Evolutionary conservation across 2,329 filamentous ascomycete species (phyloP).

Genomic region (Ophiostoma ulmi): DNA sequence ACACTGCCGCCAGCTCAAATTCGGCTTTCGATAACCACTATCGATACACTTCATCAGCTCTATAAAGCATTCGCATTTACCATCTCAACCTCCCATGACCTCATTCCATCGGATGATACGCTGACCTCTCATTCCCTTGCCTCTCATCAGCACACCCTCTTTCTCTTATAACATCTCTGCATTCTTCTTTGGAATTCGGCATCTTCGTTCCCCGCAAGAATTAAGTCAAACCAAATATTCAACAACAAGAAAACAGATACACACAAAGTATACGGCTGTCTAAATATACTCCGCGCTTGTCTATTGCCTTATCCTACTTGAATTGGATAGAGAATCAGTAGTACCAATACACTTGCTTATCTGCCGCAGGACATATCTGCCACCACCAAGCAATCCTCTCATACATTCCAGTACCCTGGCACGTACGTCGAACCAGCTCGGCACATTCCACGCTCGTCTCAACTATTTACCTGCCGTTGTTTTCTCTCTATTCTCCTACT

Average conservation of each 20-base stretch:
- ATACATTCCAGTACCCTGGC: conserved; percentile 20
- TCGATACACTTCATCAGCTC: neutral
- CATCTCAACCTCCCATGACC: neutral
- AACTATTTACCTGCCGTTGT: neutral
- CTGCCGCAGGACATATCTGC: neutral
- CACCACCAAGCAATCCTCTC: conserved; percentile 16
- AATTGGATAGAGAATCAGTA: neutral
- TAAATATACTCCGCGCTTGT: neutral
- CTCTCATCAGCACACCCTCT: conserved; percentile 5
- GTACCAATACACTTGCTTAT: neutral
- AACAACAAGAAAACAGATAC: neutral
- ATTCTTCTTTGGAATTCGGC: neutral
- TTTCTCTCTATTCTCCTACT: neutral
- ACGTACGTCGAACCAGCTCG: conserved; percentile 12
- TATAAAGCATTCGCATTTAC: neutral
- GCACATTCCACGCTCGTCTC: conserved; percentile 18
- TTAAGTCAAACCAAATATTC: neutral
- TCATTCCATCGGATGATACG: neutral
- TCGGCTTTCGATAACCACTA: neutral
- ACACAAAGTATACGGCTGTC: neutral
- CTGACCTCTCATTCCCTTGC: neutral
- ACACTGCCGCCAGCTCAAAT: neutral
- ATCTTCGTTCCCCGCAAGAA: neutral
- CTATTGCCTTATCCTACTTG: neutral
- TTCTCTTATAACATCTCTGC: neutral